Percentiles rank a stretch among this genome's conserved stretches.
These are phyloP conservation scores for Citrullus mucosospermus DNA, from an alignment of 306 rosid species.

Conservation along the genomic window DNA sequence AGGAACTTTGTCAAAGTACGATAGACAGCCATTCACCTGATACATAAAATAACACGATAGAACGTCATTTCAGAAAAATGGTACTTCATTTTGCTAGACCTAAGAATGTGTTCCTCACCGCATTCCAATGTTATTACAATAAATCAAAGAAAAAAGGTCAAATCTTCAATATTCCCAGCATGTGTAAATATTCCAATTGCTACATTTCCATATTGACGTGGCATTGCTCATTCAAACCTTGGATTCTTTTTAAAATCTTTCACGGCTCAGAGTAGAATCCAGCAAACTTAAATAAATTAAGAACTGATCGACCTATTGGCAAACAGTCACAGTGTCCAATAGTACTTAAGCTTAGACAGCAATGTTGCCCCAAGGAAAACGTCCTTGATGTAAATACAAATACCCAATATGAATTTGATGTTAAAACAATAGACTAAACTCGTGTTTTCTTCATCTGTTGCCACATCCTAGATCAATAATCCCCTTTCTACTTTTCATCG, in stretches of 20 bases:
- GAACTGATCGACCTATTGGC: background rate
- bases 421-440: background rate
- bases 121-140: background rate
- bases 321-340: background rate
- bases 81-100: background rate
- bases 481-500: background rate
- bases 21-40: constrained; percentile 94
- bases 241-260: background rate
- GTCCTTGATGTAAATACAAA: background rate
- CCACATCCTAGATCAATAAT: background rate
- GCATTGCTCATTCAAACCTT: background rate
- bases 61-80: background rate
- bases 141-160: background rate
- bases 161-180: background rate
- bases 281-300: background rate
- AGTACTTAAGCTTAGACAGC: background rate
- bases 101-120: background rate
- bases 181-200: background rate
- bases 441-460: background rate
- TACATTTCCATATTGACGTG: background rate
- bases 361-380: background rate
- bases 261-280: background rate
- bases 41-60: background rate
- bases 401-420: background rate
- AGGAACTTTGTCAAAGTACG: constrained; percentile 77